Base-by-base conservation (phyloP, 2,329 filamentous ascomycete species). In the Pseudopyrenochaeta lycopersici region DNA sequence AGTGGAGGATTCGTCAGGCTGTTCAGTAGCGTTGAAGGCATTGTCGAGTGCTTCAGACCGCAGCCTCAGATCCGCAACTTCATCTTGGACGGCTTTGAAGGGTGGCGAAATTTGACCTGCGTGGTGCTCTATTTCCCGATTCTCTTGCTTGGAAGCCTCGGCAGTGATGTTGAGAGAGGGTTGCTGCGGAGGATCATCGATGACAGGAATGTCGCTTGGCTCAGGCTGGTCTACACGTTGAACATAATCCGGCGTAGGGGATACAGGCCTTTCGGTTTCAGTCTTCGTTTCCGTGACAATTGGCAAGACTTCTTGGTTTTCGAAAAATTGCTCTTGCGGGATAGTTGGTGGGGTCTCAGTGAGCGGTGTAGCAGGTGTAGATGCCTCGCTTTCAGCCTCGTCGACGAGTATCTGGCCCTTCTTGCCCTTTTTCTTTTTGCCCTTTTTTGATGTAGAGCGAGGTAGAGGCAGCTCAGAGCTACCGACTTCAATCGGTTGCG, bases 371-470 rank as follows among this genome's bases (percentile, higher is more conserved):
- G 45, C 30, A 21, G 54, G 14, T n/a, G 32, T 41, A 9, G 31
- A 9, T 10, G 15, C 7, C 10, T 49, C 50, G 2, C 20, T 40
- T 21, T 56, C 51, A 14, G 35, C 45, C 5, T 62, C 51, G 12
- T 52, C 53, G 21, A 45, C n/a, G 12, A 20, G n/a, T 11, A 62
- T 54, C n/a, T 54, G 32, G 7, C 38, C 51, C 18, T 56, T 66
- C 49, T 61, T 63, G 29, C 41, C 46, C 51, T 69, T 70, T 54
- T 73, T 70, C 56, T 58, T 73, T 63, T 60, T 60, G 44, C 62
- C 61, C 52, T 73, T 72, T 46, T 67, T 71, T 40, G 56, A 66
- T n/a, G 17, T 44, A n/a, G 47, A 63, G 47, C 40, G 56, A 29
- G 53, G 53, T 46, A 58, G 54, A 15, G 62, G n/a, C 23, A 45